Conservation (phyloP, 345 rosid genomes). For the Eucalyptus cloeziana region DNA sequence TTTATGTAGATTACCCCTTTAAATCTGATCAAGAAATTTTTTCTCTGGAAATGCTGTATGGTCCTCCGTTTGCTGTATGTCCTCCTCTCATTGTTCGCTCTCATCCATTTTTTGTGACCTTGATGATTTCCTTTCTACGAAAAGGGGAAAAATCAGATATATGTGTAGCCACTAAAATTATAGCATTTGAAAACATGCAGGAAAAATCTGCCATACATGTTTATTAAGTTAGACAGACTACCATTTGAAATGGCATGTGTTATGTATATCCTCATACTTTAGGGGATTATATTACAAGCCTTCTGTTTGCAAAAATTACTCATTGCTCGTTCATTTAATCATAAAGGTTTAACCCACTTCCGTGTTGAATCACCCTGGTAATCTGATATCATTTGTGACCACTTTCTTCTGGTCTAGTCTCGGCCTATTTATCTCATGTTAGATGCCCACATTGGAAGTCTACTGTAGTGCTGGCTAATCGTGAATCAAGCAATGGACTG, state of each 20-base stretch:
- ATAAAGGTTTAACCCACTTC: not conserved
- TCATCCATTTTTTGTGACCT: not conserved
- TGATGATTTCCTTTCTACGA: not conserved
- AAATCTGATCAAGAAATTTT: not conserved
- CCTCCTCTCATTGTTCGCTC: not conserved
- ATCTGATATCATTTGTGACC: not conserved
- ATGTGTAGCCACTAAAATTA: not conserved
- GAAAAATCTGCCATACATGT: not conserved
- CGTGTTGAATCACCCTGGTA: not conserved
- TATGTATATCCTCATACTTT: not conserved
- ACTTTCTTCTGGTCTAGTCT: not conserved
- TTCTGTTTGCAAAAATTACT: not conserved
- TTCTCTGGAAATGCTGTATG: not conserved
- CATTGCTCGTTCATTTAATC: not conserved
- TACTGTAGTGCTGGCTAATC: not conserved
- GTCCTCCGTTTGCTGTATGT: not conserved
- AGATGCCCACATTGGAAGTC: not conserved
- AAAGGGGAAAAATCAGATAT: not conserved
- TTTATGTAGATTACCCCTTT: not conserved
- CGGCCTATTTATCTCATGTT: not conserved
- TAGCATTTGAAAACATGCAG: not conserved
- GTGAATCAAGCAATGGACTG: not conserved
- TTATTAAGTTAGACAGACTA: not conserved
- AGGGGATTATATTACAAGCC: not conserved
- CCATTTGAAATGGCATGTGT: not conserved